Percentiles rank a stretch among this genome's conserved stretches.
Evolutionary conservation across 257 asterid species (phyloP).

Genomic region (Solanum medicagineum): DNA sequence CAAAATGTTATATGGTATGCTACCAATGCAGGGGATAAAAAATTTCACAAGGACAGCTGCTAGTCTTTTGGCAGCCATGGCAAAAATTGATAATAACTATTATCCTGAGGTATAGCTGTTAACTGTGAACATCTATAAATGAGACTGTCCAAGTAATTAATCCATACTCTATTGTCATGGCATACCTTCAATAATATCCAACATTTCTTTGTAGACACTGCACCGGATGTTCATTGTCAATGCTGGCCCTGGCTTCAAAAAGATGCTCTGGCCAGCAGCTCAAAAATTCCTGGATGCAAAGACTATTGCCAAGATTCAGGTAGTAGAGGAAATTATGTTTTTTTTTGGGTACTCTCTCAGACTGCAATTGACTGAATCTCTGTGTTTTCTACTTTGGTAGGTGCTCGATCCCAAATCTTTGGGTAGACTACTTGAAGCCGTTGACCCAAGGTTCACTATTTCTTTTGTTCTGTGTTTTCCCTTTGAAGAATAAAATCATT

Average conservation of each 20-base stretch:
- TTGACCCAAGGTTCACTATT: slow-evolving; percentile 59
- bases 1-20: background rate
- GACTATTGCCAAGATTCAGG: slow-evolving; percentile 75
- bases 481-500: background rate
- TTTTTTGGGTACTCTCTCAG: background rate
- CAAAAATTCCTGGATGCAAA: slow-evolving; percentile 77
- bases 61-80: slow-evolving; percentile 65
- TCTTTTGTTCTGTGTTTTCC: background rate
- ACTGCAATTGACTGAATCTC: background rate
- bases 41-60: slow-evolving; percentile 68
- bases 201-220: slow-evolving; percentile 55
- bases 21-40: slow-evolving; percentile 59
- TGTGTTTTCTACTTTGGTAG: slow-evolving; percentile 23
- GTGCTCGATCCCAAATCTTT: slow-evolving; percentile 71
- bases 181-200: background rate
- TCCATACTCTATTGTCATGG: background rate
- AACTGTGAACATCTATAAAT: background rate
- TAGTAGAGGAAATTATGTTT: slow-evolving; percentile 4
- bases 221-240: slow-evolving; percentile 80
- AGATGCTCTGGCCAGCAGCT: slow-evolving; percentile 95
- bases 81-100: slow-evolving; percentile 68
- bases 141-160: background rate
- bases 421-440: slow-evolving; percentile 62
- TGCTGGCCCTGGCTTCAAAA: slow-evolving; percentile 88
- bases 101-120: slow-evolving; percentile 75